A percentile compares a stretch with the other conserved stretches of the same genome.
Conservation (phyloP, 2,329 filamentous ascomycete genomes). For the Aspergillus sp. region DNA sequence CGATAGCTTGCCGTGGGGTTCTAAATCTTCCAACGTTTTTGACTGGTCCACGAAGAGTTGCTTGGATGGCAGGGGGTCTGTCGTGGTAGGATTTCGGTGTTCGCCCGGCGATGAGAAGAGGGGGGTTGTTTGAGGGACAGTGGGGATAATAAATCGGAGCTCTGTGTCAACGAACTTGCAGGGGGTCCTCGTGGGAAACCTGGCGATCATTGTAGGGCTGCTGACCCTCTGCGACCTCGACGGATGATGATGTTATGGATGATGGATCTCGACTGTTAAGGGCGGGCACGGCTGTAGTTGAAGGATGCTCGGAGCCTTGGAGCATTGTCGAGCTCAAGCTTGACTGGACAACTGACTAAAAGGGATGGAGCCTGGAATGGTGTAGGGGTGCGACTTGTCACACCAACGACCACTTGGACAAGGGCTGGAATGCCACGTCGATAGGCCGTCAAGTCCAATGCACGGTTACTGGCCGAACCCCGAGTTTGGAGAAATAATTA, state of each 20-base stretch:
- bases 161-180: constrained; percentile 10
- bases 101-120: constrained; percentile 27
- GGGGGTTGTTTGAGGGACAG: constrained; percentile 11
- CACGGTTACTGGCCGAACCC: constrained; percentile 12
- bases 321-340: constrained; percentile 12
- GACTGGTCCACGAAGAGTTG: constrained; percentile 21
- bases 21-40: constrained; percentile 17
- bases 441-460: constrained; percentile 14
- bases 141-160: constrained; percentile 10
- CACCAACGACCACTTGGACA: constrained; percentile 12
- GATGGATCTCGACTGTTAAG: constrained; percentile 6
- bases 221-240: constrained; percentile 6
- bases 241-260: constrained; percentile 7
- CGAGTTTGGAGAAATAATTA: neutral
- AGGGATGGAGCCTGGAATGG: constrained; percentile 16
- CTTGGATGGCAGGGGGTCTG: constrained; percentile 13
- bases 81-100: constrained; percentile 28
- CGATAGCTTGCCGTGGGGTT: constrained; percentile 8
- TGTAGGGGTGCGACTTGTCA: constrained; percentile 11
- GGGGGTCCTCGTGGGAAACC: constrained; percentile 8
- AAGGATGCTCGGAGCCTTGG: constrained; percentile 13
- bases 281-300: constrained; percentile 11
- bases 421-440: constrained; percentile 29
- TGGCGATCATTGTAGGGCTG: constrained; percentile 12
- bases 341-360: constrained; percentile 10